Base-by-base conservation (phyloP, 768 basidiomycete species). In the Coprinopsis sp. region DNA sequence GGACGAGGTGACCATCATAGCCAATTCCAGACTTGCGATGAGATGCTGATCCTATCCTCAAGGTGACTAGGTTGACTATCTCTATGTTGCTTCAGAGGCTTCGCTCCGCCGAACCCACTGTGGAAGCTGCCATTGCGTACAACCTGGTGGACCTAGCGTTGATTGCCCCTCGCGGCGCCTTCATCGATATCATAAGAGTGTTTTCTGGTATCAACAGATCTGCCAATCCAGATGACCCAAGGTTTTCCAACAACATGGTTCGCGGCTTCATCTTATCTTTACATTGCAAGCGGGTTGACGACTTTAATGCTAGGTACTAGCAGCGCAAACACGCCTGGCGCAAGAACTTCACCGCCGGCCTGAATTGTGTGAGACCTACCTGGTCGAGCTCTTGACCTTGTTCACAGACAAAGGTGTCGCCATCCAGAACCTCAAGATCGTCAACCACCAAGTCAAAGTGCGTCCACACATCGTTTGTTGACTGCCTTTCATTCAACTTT, bases 31-130 rank as follows among this genome's bases (percentile, higher is more conserved):
- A 19, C 8, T 8, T 24, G 18, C 21, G 11, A 24, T 6, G 29
- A 7, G n/a, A 33, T 23, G 18, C 33, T 11, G 14, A 31, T 25
- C n/a, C 44, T 41, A 11, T 36, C 14, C 21, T 16, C 47, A 44
- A 89, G 86, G 84, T 92, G 12, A 91, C 87, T 3, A 81, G 84
- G 29, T 71, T 96, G 16, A 93, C 91, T 2, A 80, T 93, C 12
- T 93, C 92, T 0, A 95, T 96, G 91, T 69, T 97, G 8, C 67
- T 96, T 30, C 94, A 96, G 65, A 79, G 91, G 5, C 69, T 95
- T 18, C 79, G 88, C 21, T 80, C 81, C 18, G 87, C 89, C 2
- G 94, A 96, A 56, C 84, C 90, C 0, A 81, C 83, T 0, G 87
- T 91, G 13, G 92, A 97, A 63, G 89, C 92, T 21, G 87, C 89